phyloP scores from a whole-genome alignment of 441 rosid species.

The Metrosideros polymorpha region DNA sequence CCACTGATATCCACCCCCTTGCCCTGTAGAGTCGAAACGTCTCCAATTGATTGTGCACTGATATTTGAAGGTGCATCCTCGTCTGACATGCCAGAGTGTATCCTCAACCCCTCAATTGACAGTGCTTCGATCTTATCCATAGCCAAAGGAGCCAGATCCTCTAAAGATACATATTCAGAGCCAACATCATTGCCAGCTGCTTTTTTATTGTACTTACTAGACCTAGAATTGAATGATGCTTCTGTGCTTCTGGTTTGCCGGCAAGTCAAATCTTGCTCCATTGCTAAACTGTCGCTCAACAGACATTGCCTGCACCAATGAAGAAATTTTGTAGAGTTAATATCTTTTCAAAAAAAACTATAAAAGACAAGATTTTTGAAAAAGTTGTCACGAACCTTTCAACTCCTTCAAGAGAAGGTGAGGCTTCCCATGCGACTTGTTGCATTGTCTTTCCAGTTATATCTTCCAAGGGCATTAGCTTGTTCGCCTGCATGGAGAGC shows the following conservation, averaged over 20 bases:
- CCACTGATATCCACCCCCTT: constrained; percentile 43
- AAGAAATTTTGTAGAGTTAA: constrained; percentile 10
- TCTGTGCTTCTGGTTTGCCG: constrained; percentile 24
- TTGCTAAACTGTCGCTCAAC: constrained; percentile 27
- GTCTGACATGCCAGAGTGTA: constrained; percentile 76
- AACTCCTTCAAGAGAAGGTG: constrained; percentile 34
- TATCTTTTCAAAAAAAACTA: not conserved
- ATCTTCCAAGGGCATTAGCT: constrained; percentile 89
- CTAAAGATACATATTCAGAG: constrained; percentile 72
- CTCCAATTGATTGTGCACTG: constrained; percentile 52
- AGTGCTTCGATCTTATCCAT: constrained; percentile 97
- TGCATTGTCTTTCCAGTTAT: constrained; percentile 87
- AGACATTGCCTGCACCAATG: constrained; percentile 37
- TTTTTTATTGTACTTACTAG: constrained; percentile 24
- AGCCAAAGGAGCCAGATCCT: constrained; percentile 93
- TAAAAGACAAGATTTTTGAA: not conserved
- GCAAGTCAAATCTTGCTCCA: constrained; percentile 21
- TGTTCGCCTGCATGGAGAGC: constrained; percentile 93
- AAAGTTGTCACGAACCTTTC: constrained; percentile 41
- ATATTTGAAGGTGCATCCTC: constrained; percentile 69
- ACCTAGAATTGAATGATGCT: constrained; percentile 25
- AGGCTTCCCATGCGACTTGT: constrained; percentile 78
- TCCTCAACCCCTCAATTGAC: constrained; percentile 83
- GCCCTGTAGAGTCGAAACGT: constrained; percentile 58
- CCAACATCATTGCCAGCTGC: constrained; percentile 24